These are phyloP conservation scores for Plantago rigida DNA, from an alignment of 305 asterid species.

Conservation along the genomic window DNA sequence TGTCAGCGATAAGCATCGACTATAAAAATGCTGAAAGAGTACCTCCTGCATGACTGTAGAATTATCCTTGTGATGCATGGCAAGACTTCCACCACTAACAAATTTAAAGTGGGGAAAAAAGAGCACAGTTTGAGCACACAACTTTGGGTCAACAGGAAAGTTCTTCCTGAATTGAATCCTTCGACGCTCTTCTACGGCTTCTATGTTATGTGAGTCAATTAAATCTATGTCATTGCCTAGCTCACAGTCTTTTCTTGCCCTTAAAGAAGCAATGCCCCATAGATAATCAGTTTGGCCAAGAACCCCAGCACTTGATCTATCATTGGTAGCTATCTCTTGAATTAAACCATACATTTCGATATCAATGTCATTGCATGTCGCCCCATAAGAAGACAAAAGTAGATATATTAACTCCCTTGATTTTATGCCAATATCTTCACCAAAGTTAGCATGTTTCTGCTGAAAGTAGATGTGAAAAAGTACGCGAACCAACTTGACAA, in stretches of 20 bases:
- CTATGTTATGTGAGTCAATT: slow-evolving; percentile 32
- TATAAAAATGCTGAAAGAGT: slow-evolving; percentile 17
- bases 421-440: slow-evolving; percentile 47
- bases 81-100: slow-evolving; percentile 32
- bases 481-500: slow-evolving; percentile 66
- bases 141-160: slow-evolving; percentile 70
- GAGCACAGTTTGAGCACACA: slow-evolving; percentile 72
- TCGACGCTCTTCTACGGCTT: slow-evolving; percentile 41
- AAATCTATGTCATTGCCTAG: slow-evolving; percentile 31
- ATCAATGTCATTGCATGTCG: slow-evolving; percentile 62
- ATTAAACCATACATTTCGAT: slow-evolving; percentile 61
- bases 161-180: slow-evolving; percentile 66
- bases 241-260: slow-evolving; percentile 47
- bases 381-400: slow-evolving; percentile 69
- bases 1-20: slow-evolving; percentile 6
- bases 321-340: slow-evolving; percentile 50
- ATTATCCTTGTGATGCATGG: slow-evolving; percentile 35
- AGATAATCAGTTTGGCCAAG: slow-evolving; percentile 60
- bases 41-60: slow-evolving; percentile 44
- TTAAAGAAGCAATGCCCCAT: slow-evolving; percentile 71
- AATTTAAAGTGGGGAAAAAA: slow-evolving; percentile 58
- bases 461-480: slow-evolving; percentile 47
- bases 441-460: slow-evolving; percentile 37
- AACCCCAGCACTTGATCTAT: slow-evolving; percentile 48
- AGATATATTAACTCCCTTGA: slow-evolving; percentile 55